Percentiles rank a stretch among this genome's conserved stretches.
These are phyloP conservation scores for Fonsecaea pedrosoi DNA, from an alignment of 2,329 filamentous ascomycete species.

Conservation along the genomic window DNA sequence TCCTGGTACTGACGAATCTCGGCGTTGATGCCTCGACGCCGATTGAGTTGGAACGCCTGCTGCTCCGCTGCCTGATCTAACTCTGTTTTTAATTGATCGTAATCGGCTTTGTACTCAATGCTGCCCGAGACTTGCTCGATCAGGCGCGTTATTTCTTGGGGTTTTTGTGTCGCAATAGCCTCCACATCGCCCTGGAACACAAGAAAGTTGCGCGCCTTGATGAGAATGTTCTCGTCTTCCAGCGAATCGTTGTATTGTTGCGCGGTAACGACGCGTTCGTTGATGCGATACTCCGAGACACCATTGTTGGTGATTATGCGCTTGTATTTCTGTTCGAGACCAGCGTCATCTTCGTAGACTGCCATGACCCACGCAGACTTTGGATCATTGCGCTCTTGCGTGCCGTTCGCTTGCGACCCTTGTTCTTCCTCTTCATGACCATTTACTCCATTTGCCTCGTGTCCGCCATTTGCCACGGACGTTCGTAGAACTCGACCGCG, in stretches of 20 bases:
- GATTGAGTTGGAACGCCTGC: constrained; percentile 84
- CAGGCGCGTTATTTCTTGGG: constrained; percentile 87
- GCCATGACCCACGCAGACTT: constrained; percentile 99
- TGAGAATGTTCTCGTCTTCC: constrained; percentile 93
- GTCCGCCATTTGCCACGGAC: constrained; percentile 89
- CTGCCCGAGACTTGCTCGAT: constrained; percentile 98
- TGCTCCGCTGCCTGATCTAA: constrained; percentile 87
- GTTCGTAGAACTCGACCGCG: constrained; percentile 91
- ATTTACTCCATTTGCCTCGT: constrained; percentile 61
- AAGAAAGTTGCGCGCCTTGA: constrained; percentile 96
- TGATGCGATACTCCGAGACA: constrained; percentile 95
- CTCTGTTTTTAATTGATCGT: constrained; percentile 86
- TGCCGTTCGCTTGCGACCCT: constrained; percentile 65
- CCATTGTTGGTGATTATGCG: constrained; percentile 88
- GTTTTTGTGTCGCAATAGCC: constrained; percentile 92
- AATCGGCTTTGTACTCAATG: constrained; percentile 90
- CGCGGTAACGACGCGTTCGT: constrained; percentile 85
- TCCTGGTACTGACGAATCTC: constrained; percentile 98
- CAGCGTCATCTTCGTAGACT: constrained; percentile 96
- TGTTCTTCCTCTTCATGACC: constrained; percentile 69
- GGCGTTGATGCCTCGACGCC: constrained; percentile 91
- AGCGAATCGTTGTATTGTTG: constrained; percentile 92
- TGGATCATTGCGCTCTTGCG: constrained; percentile 73
- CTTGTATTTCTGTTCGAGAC: constrained; percentile 95
- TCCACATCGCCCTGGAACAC: constrained; percentile 99